Evolutionary conservation across 257 asterid genomes (phyloP), one percentile per base, ranked within the genome.

Genomic region (Scutellaria minor): DNA sequence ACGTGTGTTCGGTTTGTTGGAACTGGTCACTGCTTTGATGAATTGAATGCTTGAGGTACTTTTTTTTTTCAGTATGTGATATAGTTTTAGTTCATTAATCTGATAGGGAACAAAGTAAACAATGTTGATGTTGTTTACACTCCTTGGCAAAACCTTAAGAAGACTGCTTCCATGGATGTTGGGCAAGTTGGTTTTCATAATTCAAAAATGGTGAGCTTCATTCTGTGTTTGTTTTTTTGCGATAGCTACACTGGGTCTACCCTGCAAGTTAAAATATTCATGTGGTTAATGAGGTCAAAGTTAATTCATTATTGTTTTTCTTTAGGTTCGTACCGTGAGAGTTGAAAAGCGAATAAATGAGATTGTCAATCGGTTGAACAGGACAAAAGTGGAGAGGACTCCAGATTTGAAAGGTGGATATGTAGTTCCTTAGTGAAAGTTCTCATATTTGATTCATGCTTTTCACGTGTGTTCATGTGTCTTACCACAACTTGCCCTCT

Each of bases 101-200:
- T 82, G 57, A 81, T 87, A 94, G 99, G 98, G 70, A 95, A 95
- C 63, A 95, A 95, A 84, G 86, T 85, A 63, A 95, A 95, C 82
- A 92, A 90, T 68, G 75, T 95, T 15, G 99, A 95, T 84, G 92
- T 95, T 74, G 99, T 95, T 77, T 95, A 95, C 85, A 95, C 99
- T 53, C 97, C 98, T 6, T 95, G 99, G 99, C 93, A 85, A 72
- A 95, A 92, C 83, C 96, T 95, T 41, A 95, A 91, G 86, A 95
- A 95, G 84, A 87, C 96, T 66, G 86, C 98, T 46, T 90, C 99
- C 68, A 95, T 95, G 99, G 99, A 95, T 81, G 97, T 95, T 59
- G 99, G 99, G 65, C 99, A 95, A 95, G 97, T 95, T 80, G 94
- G 98, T 74, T 95, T 95, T 78, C 82, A 90, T 83, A 92, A 83